Evolutionary conservation across 2,329 filamentous ascomycete species (phyloP).

Genomic region (Talaromyces verruculosus): DNA sequence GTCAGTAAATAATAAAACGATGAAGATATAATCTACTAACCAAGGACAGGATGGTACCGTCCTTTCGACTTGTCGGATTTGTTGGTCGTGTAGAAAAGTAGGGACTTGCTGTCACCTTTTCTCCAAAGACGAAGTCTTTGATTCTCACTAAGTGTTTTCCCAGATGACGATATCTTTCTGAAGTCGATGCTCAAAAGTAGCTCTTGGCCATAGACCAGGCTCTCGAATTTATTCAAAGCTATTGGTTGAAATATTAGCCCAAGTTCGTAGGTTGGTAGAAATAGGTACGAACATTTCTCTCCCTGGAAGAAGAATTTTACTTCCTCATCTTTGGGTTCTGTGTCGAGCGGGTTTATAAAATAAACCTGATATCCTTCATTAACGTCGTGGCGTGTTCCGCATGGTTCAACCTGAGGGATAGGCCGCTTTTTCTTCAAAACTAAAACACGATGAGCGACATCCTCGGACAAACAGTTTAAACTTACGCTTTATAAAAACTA

Average conservation of each 20-base stretch:
- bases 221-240: slow-evolving; percentile 21
- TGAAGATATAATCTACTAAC: slow-evolving; percentile 8
- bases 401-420: slow-evolving; percentile 23
- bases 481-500: slow-evolving; percentile 12
- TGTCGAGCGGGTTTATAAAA: slow-evolving; percentile 21
- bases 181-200: slow-evolving; percentile 19
- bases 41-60: slow-evolving; percentile 21
- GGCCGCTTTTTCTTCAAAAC: slow-evolving; percentile 21
- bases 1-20: neutral
- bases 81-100: slow-evolving; percentile 17
- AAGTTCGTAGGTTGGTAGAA: neutral
- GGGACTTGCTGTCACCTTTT: neutral
- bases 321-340: slow-evolving; percentile 20
- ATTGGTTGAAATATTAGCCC: neutral
- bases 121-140: slow-evolving; percentile 24
- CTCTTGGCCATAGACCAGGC: slow-evolving; percentile 22
- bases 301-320: slow-evolving; percentile 22
- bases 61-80: slow-evolving; percentile 6
- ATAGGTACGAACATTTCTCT: slow-evolving; percentile 1
- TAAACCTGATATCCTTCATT: slow-evolving; percentile 20
- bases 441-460: slow-evolving; percentile 1
- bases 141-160: slow-evolving; percentile 20
- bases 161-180: slow-evolving; percentile 20
- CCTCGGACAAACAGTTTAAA: neutral
- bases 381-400: slow-evolving; percentile 13